Evolutionary conservation across 371 early-diverging fungal genomes (phyloP).

Genomic region (Cokeromyces recurvatus): DNA sequence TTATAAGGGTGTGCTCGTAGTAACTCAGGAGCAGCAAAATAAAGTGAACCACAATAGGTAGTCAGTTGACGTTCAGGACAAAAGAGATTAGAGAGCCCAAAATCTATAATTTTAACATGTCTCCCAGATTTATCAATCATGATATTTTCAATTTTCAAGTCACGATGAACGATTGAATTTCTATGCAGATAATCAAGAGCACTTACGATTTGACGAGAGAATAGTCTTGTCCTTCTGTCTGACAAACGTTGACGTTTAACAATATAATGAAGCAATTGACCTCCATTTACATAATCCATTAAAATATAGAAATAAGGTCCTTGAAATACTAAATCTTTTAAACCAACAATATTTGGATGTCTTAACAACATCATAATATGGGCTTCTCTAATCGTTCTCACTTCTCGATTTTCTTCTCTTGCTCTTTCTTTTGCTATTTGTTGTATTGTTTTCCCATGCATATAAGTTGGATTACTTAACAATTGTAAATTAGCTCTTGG

Average conservation of each 20-base stretch:
- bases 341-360: slow-evolving; percentile 84
- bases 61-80: slow-evolving; percentile 76
- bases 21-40: slow-evolving; percentile 97
- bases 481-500: slow-evolving; percentile 36
- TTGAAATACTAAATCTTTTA: slow-evolving; percentile 81
- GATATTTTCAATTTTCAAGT: slow-evolving; percentile 97
- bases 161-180: slow-evolving; percentile 96
- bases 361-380: slow-evolving; percentile 88
- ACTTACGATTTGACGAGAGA: slow-evolving; percentile 90
- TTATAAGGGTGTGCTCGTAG: slow-evolving; percentile 82
- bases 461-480: slow-evolving; percentile 11
- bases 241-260: slow-evolving; percentile 84
- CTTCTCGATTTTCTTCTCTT: slow-evolving; percentile 72
- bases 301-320: slow-evolving; percentile 86
- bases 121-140: slow-evolving; percentile 79
- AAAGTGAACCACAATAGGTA: slow-evolving; percentile 94
- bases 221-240: slow-evolving; percentile 85
- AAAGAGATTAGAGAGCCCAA: slow-evolving; percentile 93
- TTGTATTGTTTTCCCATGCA: slow-evolving; percentile 18
- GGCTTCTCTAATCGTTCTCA: slow-evolving; percentile 86
- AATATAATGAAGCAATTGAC: slow-evolving; percentile 87
- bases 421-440: slow-evolving; percentile 41
- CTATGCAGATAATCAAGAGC: slow-evolving; percentile 93
- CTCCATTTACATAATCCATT: slow-evolving; percentile 90
- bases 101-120: slow-evolving; percentile 91